Evolutionary conservation across 2,329 filamentous ascomycete species (phyloP).

Genomic region (Aspergillus sp.): DNA sequence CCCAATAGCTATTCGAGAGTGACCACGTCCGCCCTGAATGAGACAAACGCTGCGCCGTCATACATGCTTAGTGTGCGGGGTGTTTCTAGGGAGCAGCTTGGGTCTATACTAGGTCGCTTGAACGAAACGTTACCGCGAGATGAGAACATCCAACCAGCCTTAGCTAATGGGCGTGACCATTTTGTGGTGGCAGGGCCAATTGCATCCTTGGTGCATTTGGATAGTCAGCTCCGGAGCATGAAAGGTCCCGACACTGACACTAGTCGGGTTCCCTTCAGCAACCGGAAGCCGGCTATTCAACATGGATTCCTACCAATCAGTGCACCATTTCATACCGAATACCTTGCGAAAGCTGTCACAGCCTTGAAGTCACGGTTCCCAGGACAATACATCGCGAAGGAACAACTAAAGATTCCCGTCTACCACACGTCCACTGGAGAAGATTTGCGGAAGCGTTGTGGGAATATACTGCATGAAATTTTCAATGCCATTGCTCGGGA

Average conservation of each 20-base stretch:
- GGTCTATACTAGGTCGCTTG: slow-evolving; percentile 4
- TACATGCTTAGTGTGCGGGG: slow-evolving; percentile 24
- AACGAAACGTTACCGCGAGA: slow-evolving; percentile 8
- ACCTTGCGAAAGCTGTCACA: slow-evolving; percentile 31
- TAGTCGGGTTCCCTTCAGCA: slow-evolving; percentile 32
- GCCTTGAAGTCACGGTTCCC: slow-evolving; percentile 21
- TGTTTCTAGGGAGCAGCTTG: neutral
- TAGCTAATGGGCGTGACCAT: slow-evolving; percentile 20
- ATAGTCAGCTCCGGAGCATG: slow-evolving; percentile 7
- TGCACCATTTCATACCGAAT: slow-evolving; percentile 44
- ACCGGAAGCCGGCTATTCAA: slow-evolving; percentile 30
- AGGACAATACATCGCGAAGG: slow-evolving; percentile 1
- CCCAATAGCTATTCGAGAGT: slow-evolving; percentile 7
- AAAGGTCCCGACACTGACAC: slow-evolving; percentile 13
- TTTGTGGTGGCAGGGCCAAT: slow-evolving; percentile 21
- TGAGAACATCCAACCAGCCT: slow-evolving; percentile 8
- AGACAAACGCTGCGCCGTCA: neutral
- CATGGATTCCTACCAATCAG: slow-evolving; percentile 43
- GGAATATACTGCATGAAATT: slow-evolving; percentile 12
- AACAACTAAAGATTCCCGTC: slow-evolving; percentile 32
- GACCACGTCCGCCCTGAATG: neutral
- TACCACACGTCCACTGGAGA: slow-evolving; percentile 33
- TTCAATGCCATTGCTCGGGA: slow-evolving; percentile 21
- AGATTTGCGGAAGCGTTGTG: slow-evolving; percentile 24
- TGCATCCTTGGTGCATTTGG: slow-evolving; percentile 15